Evolutionary conservation across 169 alveolate species (phyloP), one percentile per base, ranked within the genome.

Genomic region (Cryptosporidium meleagridis): DNA sequence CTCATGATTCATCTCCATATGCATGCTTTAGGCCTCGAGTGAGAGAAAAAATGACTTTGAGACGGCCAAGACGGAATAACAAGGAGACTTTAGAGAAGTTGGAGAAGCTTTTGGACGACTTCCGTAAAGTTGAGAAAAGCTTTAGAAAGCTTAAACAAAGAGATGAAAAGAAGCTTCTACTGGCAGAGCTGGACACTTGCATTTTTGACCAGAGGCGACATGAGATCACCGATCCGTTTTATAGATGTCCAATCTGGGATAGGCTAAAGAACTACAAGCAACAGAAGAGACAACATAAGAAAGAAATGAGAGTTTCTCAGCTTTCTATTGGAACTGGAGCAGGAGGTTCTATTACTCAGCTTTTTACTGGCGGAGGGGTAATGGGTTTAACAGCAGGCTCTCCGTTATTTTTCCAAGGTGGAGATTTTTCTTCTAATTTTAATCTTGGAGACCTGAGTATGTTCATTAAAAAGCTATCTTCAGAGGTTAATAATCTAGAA

Each of bases 171-270:
- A 95, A 94, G 92, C 85, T 95, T 55, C 68, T 95, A 72, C 86
- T 94, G 8, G 93, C 96, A 6, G 96, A 95, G 53, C 72, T 95
- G 29, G 95, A 93, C 75, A 69, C 93, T 10, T 94, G 94, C 41
- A 84, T 95, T 55, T 94, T 94, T 48, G 97, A 95, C 91, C 97
- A 95, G 86, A 91, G 92, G 39, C 84, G 95, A 29, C 93, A 94
- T 80, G 97, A 95, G 73, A 85, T 92, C 18, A 85, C 85, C 21
- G 97, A 95, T 73, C 92, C 93, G 18, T 94, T 93, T 18, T 95
- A 95, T 84, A 93, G 94, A 29, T 95, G 95, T 51, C 97, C 97
- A 7, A 85, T 92, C 84, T 95, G 97, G 97, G 91, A 94, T 51
- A 93, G 95, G 59, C 93, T 95, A 16, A 75, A 86, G 55, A 95